Percentiles rank a stretch among this genome's conserved stretches.
Conservation (phyloP, 1,139 yeast species). For the Sugiyamaella novakii region DNA sequence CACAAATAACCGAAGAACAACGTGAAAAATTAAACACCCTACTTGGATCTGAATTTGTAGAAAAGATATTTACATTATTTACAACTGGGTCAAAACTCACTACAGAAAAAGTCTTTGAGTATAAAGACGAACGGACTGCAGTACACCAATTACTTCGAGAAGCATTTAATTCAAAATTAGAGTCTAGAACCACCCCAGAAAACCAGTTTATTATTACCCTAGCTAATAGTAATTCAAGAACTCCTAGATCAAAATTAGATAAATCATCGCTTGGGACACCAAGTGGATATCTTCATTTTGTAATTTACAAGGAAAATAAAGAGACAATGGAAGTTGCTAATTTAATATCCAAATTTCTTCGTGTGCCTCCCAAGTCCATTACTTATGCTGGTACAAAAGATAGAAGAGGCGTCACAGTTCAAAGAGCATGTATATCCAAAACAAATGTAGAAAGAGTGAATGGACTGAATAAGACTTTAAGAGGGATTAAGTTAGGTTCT, state of each 20-base stretch:
- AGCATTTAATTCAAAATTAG: slow-evolving; percentile 73
- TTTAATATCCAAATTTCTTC: slow-evolving; percentile 67
- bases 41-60: slow-evolving; percentile 63
- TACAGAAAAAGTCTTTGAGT: slow-evolving; percentile 60
- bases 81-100: slow-evolving; percentile 60
- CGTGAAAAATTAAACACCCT: slow-evolving; percentile 49
- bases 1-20: slow-evolving; percentile 31
- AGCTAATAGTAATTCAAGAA: slow-evolving; percentile 26
- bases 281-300: slow-evolving; percentile 71
- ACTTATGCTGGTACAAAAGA: slow-evolving; percentile 96
- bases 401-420: slow-evolving; percentile 94
- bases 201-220: slow-evolving; percentile 47
- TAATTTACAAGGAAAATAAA: slow-evolving; percentile 88
- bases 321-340: slow-evolving; percentile 96
- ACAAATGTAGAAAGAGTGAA: slow-evolving; percentile 79
- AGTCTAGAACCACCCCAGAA: slow-evolving; percentile 71
- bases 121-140: slow-evolving; percentile 70
- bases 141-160: slow-evolving; percentile 76
- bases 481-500: slow-evolving; percentile 75
- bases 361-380: slow-evolving; percentile 68
- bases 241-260: slow-evolving; percentile 26
- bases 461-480: slow-evolving; percentile 70
- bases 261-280: slow-evolving; percentile 55
- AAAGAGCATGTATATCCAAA: slow-evolving; percentile 69
- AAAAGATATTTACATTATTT: slow-evolving; percentile 57